Evolutionary conservation across 2,329 filamentous ascomycete genomes (phyloP).

Genomic region (Penicillium sclerotiorum): DNA sequence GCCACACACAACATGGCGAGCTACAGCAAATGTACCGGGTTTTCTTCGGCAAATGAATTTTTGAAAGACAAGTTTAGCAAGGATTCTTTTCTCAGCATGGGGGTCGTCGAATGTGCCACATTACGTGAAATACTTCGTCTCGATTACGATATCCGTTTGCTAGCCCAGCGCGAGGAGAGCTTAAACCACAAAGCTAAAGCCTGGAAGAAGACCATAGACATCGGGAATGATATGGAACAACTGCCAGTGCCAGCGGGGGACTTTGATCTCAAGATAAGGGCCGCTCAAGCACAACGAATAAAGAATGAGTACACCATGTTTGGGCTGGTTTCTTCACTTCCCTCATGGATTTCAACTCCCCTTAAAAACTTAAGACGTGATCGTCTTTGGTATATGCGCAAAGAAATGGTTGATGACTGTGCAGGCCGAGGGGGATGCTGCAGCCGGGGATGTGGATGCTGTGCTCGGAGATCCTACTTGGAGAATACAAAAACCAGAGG

Average conservation of each 20-base stretch:
- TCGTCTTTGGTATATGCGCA: background rate
- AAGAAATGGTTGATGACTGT: conserved; percentile 1
- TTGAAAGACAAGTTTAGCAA: background rate
- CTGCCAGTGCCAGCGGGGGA: background rate
- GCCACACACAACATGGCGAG: background rate
- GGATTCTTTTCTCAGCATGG: background rate
- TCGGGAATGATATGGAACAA: conserved; percentile 3
- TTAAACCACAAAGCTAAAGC: conserved; percentile 3
- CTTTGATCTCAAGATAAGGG: conserved; percentile 1
- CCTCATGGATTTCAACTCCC: background rate
- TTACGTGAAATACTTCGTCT: conserved; percentile 2
- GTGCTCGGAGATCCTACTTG: background rate
- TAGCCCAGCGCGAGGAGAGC: conserved; percentile 3
- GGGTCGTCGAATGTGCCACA: background rate
- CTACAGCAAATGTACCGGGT: conserved; percentile 1
- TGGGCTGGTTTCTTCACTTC: conserved; percentile 3
- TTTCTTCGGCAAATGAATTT: background rate
- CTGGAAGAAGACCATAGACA: conserved; percentile 1
- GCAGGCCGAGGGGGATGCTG: background rate
- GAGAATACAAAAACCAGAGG: conserved; percentile 2
- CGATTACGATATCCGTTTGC: conserved; percentile 5
- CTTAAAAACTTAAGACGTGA: background rate
- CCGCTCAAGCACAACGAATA: background rate
- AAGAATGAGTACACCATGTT: conserved; percentile 5
- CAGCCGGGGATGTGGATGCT: background rate